phyloP scores from a whole-genome alignment of 108 stramenopile genomes.

The Nitzschia putrida region DNA sequence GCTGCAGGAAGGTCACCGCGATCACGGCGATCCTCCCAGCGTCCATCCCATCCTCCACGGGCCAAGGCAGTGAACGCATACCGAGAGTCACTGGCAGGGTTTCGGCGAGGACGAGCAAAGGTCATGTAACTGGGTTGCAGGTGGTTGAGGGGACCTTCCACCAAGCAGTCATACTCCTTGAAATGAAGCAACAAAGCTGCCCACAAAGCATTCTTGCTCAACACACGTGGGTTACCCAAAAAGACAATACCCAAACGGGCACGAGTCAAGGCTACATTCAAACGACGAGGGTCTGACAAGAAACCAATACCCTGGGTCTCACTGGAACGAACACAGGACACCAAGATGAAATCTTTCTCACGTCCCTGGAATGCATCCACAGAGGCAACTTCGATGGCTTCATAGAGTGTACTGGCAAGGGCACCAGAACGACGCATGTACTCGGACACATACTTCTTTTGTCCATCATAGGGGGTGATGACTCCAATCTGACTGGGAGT shows the following conservation, averaged over 20 bases:
- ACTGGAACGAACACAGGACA: constrained; percentile 98
- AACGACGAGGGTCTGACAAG: constrained; percentile 95
- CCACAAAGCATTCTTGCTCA: constrained; percentile 96
- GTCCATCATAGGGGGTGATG: constrained; percentile 98
- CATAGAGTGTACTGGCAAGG: constrained; percentile 80
- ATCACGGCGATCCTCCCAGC: constrained; percentile 79
- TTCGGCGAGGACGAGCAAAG: constrained; percentile 88
- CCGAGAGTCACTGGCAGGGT: constrained; percentile 77
- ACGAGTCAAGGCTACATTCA: constrained; percentile 98
- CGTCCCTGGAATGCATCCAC: constrained; percentile 99
- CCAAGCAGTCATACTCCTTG: constrained; percentile 89
- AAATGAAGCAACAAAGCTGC: constrained; percentile 92
- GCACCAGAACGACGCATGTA: constrained; percentile 91
- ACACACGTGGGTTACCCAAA: constrained; percentile 93
- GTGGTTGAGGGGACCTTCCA: constrained; percentile 90
- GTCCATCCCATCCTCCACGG: constrained; percentile 88
- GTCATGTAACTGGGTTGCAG: constrained; percentile 92
- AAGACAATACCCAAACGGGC: constrained; percentile 93
- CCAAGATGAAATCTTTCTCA: constrained; percentile 97
- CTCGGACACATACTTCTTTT: constrained; percentile 91
- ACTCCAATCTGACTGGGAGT: constrained; percentile 92
- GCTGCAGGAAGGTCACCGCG: constrained; percentile 41
- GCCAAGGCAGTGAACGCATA: constrained; percentile 90
- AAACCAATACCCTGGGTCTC: constrained; percentile 98
- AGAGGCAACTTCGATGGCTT: constrained; percentile 94